Conservation (phyloP, 2,329 filamentous ascomycete genomes). For the Verticillium nonalfalfae region DNA sequence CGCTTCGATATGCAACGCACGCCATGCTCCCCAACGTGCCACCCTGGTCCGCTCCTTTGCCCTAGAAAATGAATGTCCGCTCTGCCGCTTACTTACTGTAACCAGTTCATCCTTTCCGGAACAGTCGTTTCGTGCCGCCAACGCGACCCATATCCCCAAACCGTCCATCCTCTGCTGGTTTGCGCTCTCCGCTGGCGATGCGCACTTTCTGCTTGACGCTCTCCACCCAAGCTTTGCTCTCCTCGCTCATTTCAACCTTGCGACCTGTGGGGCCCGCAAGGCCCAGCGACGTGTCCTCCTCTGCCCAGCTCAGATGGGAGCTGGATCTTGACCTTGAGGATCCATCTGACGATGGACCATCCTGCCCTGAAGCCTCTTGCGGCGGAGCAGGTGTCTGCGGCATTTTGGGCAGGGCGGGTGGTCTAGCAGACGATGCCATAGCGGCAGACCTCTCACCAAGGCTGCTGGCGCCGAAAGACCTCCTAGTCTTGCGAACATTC, state of each 20-base stretch:
- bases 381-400: constrained; percentile 37
- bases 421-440: constrained; percentile 14
- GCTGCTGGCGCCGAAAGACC: constrained; percentile 31
- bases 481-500: constrained; percentile 48
- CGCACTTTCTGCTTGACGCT: constrained; percentile 76
- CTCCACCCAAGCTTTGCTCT: constrained; percentile 75
- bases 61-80: not conserved
- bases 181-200: constrained; percentile 56
- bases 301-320: constrained; percentile 49
- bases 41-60: not conserved
- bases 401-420: constrained; percentile 17
- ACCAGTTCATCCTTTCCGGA: constrained; percentile 36
- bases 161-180: constrained; percentile 24
- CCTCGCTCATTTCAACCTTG: constrained; percentile 60
- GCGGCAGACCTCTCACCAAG: constrained; percentile 7
- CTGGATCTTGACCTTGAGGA: constrained; percentile 43
- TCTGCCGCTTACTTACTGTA: not conserved
- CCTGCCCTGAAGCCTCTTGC: constrained; percentile 26
- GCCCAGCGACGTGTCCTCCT: constrained; percentile 57
- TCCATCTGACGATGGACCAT: constrained; percentile 31
- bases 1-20: not conserved
- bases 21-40: not conserved
- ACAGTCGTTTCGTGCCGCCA: constrained; percentile 67
- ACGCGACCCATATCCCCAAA: constrained; percentile 69
- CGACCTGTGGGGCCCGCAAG: constrained; percentile 65